Percentiles rank a stretch among this genome's conserved stretches.
Evolutionary conservation across 2,329 filamentous ascomycete species (phyloP).

Genomic region (Fusarium napiforme): DNA sequence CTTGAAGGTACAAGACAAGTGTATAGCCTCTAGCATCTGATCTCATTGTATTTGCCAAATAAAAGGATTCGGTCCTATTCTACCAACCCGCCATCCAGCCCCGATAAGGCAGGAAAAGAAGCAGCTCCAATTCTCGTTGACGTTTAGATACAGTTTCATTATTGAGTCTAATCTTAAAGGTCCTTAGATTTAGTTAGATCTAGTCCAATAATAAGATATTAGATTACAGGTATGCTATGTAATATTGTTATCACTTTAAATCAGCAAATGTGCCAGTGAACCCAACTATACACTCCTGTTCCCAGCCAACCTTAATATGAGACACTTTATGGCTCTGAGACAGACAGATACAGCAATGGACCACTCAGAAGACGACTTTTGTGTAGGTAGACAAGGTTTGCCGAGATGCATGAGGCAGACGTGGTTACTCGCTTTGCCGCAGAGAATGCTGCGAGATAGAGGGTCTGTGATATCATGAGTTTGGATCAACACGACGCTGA

Average conservation of each 20-base stretch:
- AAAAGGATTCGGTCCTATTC: background rate
- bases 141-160: background rate
- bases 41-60: background rate
- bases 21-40: background rate
- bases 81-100: background rate
- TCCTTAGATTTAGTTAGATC: background rate
- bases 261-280: background rate
- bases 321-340: constrained; percentile 7
- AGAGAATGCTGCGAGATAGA: constrained; percentile 5
- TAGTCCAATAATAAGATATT: background rate
- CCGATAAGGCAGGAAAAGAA: background rate
- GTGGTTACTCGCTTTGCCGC: constrained; percentile 16
- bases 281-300: background rate
- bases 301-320: background rate
- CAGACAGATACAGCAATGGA: constrained; percentile 1
- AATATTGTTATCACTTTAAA: background rate
- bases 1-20: background rate
- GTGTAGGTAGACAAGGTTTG: constrained; percentile 12
- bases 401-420: constrained; percentile 1
- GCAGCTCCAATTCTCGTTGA: background rate
- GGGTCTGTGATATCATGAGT: constrained; percentile 3
- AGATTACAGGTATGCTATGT: background rate
- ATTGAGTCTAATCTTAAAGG: background rate
- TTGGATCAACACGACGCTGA: background rate
- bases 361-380: background rate